Evolutionary conservation across 2,329 filamentous ascomycete species (phyloP), one percentile per base, ranked within the genome.

Genomic region (Dendryphion nanum): DNA sequence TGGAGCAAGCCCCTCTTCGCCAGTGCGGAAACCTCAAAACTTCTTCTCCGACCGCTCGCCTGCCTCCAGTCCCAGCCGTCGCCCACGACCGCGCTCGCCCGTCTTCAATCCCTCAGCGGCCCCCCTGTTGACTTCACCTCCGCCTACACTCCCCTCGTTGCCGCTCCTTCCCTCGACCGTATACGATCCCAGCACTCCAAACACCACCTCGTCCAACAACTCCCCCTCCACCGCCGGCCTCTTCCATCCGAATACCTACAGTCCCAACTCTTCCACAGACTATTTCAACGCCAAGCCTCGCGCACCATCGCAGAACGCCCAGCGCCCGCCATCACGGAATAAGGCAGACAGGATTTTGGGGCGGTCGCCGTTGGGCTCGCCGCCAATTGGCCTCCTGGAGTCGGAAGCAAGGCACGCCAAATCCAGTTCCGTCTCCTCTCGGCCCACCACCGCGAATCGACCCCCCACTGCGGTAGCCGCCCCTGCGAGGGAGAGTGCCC

Each of bases 221-320:
- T 53, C 57, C 16, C 63, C 61, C 32, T 61, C 59, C 28, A 63
- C 63, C n/a, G 50, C 63, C 29, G 57, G 56, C 39, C 50, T 64
- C 14, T 57, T 61, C 34, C 62, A 61, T 30, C 57, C 64, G 8
- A 56, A 40, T 33, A 50, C 59, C n/a, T 45, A 57, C 37, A 40
- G 46, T 16, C 34, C 48, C 20, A 38, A 20, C 30, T 45, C 50
- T 36, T 51, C 59, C 18, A 46, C 59, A 23, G 67, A 70, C 47
- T 69, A 70, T 51, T 70, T 70, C 55, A 62, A 50, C 38, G 50
- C 55, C 21, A 59, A 61, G 37, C 53, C 57, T 6, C 46, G 50
- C 1, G 38, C 50, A 12, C 44, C 48, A 5, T 33, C 44, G 8
- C 38, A 47, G 12, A 33, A 32, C 6, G 31, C 42, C 37, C 55